Conservation (phyloP, 2,329 filamentous ascomycete species). For the Aspergillus viridinutans region DNA sequence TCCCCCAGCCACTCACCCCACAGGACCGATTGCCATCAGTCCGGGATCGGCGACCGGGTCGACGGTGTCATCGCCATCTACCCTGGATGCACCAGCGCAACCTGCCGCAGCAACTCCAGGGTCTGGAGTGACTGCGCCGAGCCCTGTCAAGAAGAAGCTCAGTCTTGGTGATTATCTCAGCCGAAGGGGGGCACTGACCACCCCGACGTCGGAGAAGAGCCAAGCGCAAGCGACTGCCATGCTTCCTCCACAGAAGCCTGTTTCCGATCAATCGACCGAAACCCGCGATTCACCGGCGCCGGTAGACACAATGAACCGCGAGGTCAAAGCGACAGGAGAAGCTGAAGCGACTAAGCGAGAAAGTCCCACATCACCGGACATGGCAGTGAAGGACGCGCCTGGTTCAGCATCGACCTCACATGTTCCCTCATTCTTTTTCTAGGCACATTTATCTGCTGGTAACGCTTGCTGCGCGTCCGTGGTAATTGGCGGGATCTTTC, state of each 20-base stretch:
- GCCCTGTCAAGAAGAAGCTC: constrained; percentile 49
- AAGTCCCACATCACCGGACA: constrained; percentile 20
- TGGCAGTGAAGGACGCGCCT: constrained; percentile 30
- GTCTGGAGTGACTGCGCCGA: constrained; percentile 38
- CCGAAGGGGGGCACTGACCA: constrained; percentile 37
- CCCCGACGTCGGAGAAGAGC: constrained; percentile 40
- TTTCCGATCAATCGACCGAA: constrained; percentile 11
- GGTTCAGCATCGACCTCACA: constrained; percentile 25
- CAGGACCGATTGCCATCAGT: constrained; percentile 20
- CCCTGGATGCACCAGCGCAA: constrained; percentile 23
- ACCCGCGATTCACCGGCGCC: constrained; percentile 12
- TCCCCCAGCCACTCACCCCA: constrained; percentile 16
- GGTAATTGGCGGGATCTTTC: not conserved
- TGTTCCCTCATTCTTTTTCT: constrained; percentile 18
- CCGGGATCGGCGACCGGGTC: constrained; percentile 29
- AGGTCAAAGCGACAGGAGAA: constrained; percentile 9
- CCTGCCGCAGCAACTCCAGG: constrained; percentile 20
- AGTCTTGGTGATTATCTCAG: constrained; percentile 49
- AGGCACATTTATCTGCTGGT: no score
- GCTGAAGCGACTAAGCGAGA: constrained; percentile 17
- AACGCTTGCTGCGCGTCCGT: no score
- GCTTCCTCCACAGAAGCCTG: constrained; percentile 23
- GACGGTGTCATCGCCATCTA: constrained; percentile 24
- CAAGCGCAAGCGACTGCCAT: constrained; percentile 25
- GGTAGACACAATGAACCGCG: constrained; percentile 6